Conservation (phyloP, 2,329 filamentous ascomycete species). For the Aspergillus pseudonomiae region DNA sequence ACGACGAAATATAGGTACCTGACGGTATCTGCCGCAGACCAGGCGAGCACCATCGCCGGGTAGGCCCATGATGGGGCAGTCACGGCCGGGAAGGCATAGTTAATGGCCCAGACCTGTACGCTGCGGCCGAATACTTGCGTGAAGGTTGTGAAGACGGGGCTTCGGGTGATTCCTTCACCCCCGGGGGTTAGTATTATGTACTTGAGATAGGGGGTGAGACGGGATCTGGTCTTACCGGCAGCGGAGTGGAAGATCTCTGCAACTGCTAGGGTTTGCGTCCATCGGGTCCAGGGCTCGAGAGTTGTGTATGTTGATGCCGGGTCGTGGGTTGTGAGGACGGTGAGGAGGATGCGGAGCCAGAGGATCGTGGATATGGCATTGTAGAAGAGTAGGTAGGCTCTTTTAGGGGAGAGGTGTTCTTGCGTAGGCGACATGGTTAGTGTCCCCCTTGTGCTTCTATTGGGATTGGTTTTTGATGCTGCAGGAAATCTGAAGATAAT, state of each 20-base stretch:
- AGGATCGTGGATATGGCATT: slow-evolving; percentile 27
- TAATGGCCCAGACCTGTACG: slow-evolving; percentile 37
- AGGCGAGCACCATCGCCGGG: slow-evolving; percentile 30
- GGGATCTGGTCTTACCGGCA: slow-evolving; percentile 17
- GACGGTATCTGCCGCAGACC: slow-evolving; percentile 31
- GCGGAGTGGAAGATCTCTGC: slow-evolving; percentile 32
- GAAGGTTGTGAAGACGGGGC: slow-evolving; percentile 34
- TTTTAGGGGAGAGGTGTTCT: slow-evolving; percentile 6
- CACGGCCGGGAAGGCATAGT: slow-evolving; percentile 26
- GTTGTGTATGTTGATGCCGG: slow-evolving; percentile 21
- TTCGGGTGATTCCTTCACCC: slow-evolving; percentile 26
- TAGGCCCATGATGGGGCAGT: slow-evolving; percentile 25
- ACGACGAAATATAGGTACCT: slow-evolving; percentile 32
- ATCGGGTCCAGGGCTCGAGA: slow-evolving; percentile 30
- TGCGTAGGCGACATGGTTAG: background rate
- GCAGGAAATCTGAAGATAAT: background rate
- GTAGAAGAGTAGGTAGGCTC: slow-evolving; percentile 29
- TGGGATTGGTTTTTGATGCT: background rate
- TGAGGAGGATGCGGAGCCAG: slow-evolving; percentile 30
- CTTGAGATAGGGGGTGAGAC: background rate
- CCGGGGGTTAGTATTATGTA: background rate
- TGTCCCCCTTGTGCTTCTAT: background rate
- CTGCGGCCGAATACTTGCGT: slow-evolving; percentile 34
- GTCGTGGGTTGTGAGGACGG: slow-evolving; percentile 12
- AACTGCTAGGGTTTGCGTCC: slow-evolving; percentile 29